phyloP scores from a whole-genome alignment of 345 rosid species.

The Ailanthus altissimus region DNA sequence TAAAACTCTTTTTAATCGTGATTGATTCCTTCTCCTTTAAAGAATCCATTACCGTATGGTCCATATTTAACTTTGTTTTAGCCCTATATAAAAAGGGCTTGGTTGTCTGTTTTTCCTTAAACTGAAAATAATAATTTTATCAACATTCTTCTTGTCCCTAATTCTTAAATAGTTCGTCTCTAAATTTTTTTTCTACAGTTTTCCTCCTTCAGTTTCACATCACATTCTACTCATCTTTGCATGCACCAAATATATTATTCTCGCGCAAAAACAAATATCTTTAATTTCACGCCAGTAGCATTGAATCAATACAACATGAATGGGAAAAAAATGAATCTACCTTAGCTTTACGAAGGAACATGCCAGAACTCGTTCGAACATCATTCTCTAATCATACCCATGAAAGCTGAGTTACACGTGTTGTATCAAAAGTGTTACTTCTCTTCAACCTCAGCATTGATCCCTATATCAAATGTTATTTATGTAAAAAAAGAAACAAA shows the following conservation, averaged over 20 bases:
- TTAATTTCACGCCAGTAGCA: not conserved
- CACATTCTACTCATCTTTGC: not conserved
- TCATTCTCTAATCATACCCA: constrained; percentile 81
- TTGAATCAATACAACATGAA: not conserved
- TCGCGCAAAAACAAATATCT: not conserved
- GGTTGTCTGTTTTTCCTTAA: too few relatives aligned
- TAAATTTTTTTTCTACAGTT: too few relatives aligned
- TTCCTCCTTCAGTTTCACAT: too few relatives aligned
- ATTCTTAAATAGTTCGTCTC: too few relatives aligned
- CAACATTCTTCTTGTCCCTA: too few relatives aligned
- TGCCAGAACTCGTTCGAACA: constrained; percentile 92
- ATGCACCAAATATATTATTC: not conserved
- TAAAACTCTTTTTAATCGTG: too few relatives aligned
- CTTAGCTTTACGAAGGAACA: constrained; percentile 80
- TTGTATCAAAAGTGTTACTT: constrained; percentile 62
- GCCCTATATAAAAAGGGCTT: too few relatives aligned
- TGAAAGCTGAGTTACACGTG: constrained; percentile 81
- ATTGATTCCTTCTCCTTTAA: too few relatives aligned
- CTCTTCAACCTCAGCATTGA: constrained; percentile 53
- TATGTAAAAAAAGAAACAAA: not conserved
- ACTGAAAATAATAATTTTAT: too few relatives aligned
- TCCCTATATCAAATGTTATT: constrained; percentile 22
- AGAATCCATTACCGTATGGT: too few relatives aligned
- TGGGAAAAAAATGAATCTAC: constrained; percentile 30
- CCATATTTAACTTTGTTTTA: too few relatives aligned